Conservation (phyloP, 2,329 filamentous ascomycete genomes). For the Penicillium nordicum region DNA sequence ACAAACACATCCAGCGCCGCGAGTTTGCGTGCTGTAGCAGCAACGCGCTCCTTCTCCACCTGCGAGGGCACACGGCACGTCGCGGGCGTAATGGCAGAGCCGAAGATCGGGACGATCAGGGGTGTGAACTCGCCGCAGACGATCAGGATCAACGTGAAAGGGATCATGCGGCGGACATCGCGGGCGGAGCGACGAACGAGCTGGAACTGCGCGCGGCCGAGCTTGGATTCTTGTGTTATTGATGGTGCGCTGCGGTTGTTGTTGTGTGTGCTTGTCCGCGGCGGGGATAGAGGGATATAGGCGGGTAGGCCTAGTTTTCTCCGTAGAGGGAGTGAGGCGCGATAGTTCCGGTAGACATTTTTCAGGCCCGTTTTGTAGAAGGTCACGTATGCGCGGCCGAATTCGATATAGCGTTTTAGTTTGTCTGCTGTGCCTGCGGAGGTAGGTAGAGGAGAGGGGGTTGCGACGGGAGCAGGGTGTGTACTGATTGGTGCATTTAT, state of each 20-base stretch:
- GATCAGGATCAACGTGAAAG: slow-evolving; percentile 72
- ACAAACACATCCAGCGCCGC: slow-evolving; percentile 26
- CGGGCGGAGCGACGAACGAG: slow-evolving; percentile 64
- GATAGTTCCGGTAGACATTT: slow-evolving; percentile 66
- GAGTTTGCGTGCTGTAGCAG: slow-evolving; percentile 47
- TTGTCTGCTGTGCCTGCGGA: slow-evolving; percentile 41
- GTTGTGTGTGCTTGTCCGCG: slow-evolving; percentile 10
- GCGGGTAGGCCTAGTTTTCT: slow-evolving; percentile 29
- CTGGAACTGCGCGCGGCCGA: slow-evolving; percentile 67
- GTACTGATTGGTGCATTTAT: slow-evolving; percentile 73
- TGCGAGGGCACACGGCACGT: slow-evolving; percentile 82
- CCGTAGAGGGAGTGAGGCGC: slow-evolving; percentile 33
- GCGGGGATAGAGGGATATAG: slow-evolving; percentile 36
- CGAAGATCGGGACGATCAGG: slow-evolving; percentile 68
- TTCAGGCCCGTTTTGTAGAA: slow-evolving; percentile 89
- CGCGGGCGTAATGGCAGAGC: slow-evolving; percentile 67
- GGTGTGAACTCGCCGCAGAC: slow-evolving; percentile 85
- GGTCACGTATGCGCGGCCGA: slow-evolving; percentile 70
- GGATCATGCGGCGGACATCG: slow-evolving; percentile 73
- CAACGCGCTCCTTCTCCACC: slow-evolving; percentile 53
- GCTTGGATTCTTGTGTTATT: slow-evolving; percentile 8
- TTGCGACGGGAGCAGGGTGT: slow-evolving; percentile 64
- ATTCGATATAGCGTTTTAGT: slow-evolving; percentile 36
- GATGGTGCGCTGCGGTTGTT: slow-evolving; percentile 8
- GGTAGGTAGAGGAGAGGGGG: slow-evolving; percentile 55